Evolutionary conservation across 2,329 filamentous ascomycete species (phyloP).

Genomic region (Claviceps humidiphila): DNA sequence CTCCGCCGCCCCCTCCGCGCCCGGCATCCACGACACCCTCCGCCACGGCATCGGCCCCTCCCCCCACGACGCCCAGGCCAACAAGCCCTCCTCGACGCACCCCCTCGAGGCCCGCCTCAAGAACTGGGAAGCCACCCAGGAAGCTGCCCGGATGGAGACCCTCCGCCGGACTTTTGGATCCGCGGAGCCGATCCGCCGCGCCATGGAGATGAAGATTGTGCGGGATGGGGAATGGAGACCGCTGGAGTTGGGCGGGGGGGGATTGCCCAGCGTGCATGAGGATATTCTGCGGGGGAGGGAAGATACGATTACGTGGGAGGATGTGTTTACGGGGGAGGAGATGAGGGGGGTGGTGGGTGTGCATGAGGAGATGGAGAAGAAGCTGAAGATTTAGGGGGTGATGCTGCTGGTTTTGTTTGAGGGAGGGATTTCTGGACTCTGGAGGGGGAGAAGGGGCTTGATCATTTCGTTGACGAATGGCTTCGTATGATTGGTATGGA

Average conservation of each 20-base stretch:
- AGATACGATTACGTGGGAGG: conserved; percentile 75
- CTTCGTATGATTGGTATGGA: background rate
- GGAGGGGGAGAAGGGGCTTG: too few species aligned
- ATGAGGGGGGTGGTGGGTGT: conserved; percentile 56
- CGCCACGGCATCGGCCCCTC: conserved; percentile 67
- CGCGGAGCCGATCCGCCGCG: conserved; percentile 79
- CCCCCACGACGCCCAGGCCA: conserved; percentile 31
- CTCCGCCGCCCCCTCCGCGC: conserved; percentile 73
- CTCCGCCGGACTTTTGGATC: conserved; percentile 82
- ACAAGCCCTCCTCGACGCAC: conserved; percentile 50
- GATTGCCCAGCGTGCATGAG: conserved; percentile 60
- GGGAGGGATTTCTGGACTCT: too few species aligned
- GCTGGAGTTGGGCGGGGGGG: conserved; percentile 44
- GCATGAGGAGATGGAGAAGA: conserved; percentile 89
- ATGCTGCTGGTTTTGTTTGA: too few species aligned
- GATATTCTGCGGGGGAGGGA: conserved; percentile 79
- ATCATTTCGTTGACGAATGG: background rate
- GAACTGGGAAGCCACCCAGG: conserved; percentile 83
- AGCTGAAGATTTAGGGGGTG: conserved; percentile 54
- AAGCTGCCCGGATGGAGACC: conserved; percentile 74
- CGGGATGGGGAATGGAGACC: conserved; percentile 70
- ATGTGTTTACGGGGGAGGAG: conserved; percentile 75
- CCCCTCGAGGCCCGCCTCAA: conserved; percentile 84
- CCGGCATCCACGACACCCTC: conserved; percentile 86
- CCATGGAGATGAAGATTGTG: conserved; percentile 91